Evolutionary conservation across 805 yeast genomes (phyloP).

Genomic region (Metschnikowia kunwiensis): DNA sequence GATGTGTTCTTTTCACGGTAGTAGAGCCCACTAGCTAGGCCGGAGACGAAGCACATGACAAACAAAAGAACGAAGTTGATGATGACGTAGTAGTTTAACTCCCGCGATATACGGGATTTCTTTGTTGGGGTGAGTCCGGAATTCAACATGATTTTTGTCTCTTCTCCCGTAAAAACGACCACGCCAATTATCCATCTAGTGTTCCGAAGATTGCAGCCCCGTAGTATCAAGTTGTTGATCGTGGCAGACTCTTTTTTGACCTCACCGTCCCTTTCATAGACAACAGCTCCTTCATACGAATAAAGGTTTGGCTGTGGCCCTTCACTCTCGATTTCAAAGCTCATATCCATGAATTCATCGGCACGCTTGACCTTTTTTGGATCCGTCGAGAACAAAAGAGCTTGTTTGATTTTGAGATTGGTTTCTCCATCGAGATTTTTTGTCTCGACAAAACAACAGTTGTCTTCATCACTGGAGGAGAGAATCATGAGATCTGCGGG

Average conservation of each 20-base stretch:
- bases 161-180: slow-evolving; percentile 73
- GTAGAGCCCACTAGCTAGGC: slow-evolving; percentile 66
- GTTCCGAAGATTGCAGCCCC: slow-evolving; percentile 78
- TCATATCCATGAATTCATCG: slow-evolving; percentile 37
- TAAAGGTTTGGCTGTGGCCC: slow-evolving; percentile 81
- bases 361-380: slow-evolving; percentile 41
- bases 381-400: slow-evolving; percentile 57
- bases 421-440: slow-evolving; percentile 85
- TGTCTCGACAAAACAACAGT: slow-evolving; percentile 73
- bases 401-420: slow-evolving; percentile 63
- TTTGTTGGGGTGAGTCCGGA: slow-evolving; percentile 79
- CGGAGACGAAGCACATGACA: slow-evolving; percentile 64
- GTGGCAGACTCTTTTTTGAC: slow-evolving; percentile 60
- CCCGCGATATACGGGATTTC: slow-evolving; percentile 68
- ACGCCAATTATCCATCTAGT: slow-evolving; percentile 82
- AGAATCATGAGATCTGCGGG: slow-evolving; percentile 72
- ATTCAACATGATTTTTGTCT: slow-evolving; percentile 78
- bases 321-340: slow-evolving; percentile 74
- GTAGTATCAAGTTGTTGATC: slow-evolving; percentile 62
- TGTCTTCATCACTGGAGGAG: slow-evolving; percentile 65
- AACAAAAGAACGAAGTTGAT: slow-evolving; percentile 65
- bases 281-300: slow-evolving; percentile 68
- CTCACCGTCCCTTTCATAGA: slow-evolving; percentile 21
- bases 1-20: slow-evolving; percentile 49
- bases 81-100: slow-evolving; percentile 65